Evolutionary conservation across 2,329 filamentous ascomycete species (phyloP).

Genomic region (Fusarium sp.): DNA sequence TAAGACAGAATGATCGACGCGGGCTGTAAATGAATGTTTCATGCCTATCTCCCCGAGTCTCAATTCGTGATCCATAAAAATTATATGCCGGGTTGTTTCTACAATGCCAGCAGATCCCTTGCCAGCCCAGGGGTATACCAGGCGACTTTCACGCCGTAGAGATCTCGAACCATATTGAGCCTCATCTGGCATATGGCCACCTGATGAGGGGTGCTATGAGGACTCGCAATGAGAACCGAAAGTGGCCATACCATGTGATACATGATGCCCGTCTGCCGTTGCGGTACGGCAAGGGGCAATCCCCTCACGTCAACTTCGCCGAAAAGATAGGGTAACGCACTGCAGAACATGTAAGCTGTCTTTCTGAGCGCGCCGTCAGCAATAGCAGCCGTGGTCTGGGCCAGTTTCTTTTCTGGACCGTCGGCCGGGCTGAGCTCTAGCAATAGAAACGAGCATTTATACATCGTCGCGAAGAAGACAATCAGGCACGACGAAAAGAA

Average conservation of each 20-base stretch:
- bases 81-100: neutral
- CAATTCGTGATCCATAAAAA: neutral
- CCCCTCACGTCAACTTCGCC: constrained; percentile 30
- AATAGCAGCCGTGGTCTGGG: constrained; percentile 6
- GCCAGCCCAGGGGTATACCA: constrained; percentile 24
- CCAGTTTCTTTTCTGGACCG: constrained; percentile 15
- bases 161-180: constrained; percentile 20
- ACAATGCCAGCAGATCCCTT: constrained; percentile 15
- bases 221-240: constrained; percentile 14
- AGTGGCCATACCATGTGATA: constrained; percentile 37
- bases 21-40: neutral
- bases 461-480: constrained; percentile 27
- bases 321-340: constrained; percentile 24
- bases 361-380: constrained; percentile 17
- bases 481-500: constrained; percentile 17
- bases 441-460: constrained; percentile 12
- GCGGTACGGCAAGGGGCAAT: constrained; percentile 17
- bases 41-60: neutral
- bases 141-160: constrained; percentile 33
- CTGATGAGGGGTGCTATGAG: constrained; percentile 17
- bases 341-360: constrained; percentile 12
- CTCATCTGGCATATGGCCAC: constrained; percentile 7
- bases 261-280: constrained; percentile 28
- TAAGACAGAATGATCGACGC: neutral
- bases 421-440: constrained; percentile 4